These are phyloP conservation scores for Neocallimastix lanati DNA, from an alignment of 192 early-diverging fungal genomes.

Conservation along the genomic window DNA sequence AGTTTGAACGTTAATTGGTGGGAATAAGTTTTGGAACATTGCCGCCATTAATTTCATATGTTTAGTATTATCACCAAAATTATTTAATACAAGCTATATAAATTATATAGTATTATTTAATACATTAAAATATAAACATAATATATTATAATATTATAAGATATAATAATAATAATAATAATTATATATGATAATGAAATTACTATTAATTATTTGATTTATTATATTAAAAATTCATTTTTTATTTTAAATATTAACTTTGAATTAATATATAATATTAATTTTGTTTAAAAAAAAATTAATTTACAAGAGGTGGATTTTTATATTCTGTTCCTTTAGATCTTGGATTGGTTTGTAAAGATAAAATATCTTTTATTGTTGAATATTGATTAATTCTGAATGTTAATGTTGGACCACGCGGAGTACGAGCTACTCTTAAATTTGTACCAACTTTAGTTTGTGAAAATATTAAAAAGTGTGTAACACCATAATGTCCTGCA, in stretches of 20 bases:
- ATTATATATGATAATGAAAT: too few species aligned
- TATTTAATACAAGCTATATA: conserved; percentile 56
- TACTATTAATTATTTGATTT: too few species aligned
- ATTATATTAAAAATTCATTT: too few species aligned
- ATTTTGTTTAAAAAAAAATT: too few species aligned
- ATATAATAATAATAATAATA: too few species aligned
- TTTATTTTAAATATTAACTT: too few species aligned
- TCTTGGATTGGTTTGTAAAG: conserved; percentile 57
- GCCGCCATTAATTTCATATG: conserved; percentile 81
- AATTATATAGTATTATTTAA: too few species aligned
- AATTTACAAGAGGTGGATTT: conserved; percentile 54
- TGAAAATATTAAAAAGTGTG: conserved; percentile 78
- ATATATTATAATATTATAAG: too few species aligned
- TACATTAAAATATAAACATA: too few species aligned
- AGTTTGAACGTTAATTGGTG: conserved; percentile 78
- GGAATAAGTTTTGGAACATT: conserved; percentile 94
- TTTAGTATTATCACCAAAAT: conserved; percentile 48
- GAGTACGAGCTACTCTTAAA: conserved; percentile 66
- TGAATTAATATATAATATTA: too few species aligned
- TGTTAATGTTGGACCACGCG: conserved; percentile 80
- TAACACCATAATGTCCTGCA: conserved; percentile 64
- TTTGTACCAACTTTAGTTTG: conserved; percentile 57
- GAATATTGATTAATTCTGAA: conserved; percentile 70
- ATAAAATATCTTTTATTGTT: conserved; percentile 62
- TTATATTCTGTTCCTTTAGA: conserved; percentile 59